phyloP scores from a whole-genome alignment of 208 protist species.

The Herpetomonas muscarum region DNA sequence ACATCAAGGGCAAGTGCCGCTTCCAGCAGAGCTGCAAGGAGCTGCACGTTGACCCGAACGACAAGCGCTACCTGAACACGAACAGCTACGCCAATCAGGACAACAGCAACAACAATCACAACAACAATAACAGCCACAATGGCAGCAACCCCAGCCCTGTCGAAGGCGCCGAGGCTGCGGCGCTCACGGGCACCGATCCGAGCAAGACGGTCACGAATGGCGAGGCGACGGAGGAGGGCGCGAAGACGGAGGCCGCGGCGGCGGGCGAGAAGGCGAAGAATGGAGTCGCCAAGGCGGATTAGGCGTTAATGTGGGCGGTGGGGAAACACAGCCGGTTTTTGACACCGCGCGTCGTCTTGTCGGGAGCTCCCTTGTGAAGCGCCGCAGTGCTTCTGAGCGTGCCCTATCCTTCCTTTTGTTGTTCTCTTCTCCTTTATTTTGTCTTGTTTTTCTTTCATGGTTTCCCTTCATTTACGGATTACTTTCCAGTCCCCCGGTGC shows the following conservation, averaged over 20 bases:
- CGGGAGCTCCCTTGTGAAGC: too few relatives aligned
- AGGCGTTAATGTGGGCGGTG: conserved; percentile 6
- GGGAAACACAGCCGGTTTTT: too few relatives aligned
- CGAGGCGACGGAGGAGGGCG: background rate
- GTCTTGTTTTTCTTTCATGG: conserved; percentile 11
- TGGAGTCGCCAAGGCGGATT: background rate
- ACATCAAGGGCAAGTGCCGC: conserved; percentile 90
- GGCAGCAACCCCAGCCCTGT: conserved; percentile 3
- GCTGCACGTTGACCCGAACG: conserved; percentile 68
- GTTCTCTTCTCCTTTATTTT: conserved; percentile 8
- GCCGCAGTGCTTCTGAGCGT: background rate
- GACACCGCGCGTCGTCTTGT: too few relatives aligned
- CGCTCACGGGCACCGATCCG: background rate
- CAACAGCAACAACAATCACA: conserved; percentile 15
- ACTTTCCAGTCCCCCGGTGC: background rate
- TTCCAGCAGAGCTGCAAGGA: conserved; percentile 84
- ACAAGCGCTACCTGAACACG: conserved; percentile 51
- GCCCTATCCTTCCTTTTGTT: background rate
- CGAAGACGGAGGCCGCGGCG: conserved; percentile 7
- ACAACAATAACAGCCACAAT: conserved; percentile 8
- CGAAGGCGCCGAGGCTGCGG: background rate
- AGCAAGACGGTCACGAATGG: background rate
- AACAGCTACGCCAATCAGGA: conserved; percentile 40
- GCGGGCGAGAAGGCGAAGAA: conserved; percentile 2
- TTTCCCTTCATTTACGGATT: too few relatives aligned